Conservation (phyloP, 1,139 yeast genomes). For the Magnusiomyces magnusii region DNA sequence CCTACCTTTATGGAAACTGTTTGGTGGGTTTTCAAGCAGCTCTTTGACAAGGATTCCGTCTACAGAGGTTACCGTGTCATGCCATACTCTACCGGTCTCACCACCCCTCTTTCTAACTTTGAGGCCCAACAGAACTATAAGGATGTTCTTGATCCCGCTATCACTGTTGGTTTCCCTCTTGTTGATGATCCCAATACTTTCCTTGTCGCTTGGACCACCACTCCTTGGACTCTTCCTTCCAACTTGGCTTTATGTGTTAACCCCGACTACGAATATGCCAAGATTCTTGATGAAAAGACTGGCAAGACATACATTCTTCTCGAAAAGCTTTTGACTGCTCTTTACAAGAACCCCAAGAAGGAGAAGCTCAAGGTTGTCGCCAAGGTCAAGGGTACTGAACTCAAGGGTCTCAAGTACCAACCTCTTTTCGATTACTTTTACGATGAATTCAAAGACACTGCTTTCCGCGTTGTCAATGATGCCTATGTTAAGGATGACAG, state of each 20-base stretch:
- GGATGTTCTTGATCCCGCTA: constrained; percentile 95
- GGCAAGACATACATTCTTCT: constrained; percentile 73
- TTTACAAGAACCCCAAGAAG: constrained; percentile 89
- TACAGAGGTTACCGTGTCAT: constrained; percentile 94
- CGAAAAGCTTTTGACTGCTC: constrained; percentile 69
- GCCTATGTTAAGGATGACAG: constrained; percentile 86
- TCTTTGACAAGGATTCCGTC: constrained; percentile 76
- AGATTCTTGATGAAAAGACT: constrained; percentile 82
- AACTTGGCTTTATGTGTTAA: constrained; percentile 88
- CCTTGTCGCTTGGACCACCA: constrained; percentile 97
- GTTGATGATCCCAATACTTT: constrained; percentile 71
- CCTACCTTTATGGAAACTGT: constrained; percentile 96
- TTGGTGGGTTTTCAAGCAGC: constrained; percentile 97
- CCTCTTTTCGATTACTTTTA: constrained; percentile 81
- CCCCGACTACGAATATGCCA: constrained; percentile 85
- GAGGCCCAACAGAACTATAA: constrained; percentile 98
- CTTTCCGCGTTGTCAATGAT: constrained; percentile 72
- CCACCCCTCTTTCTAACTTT: constrained; percentile 93
- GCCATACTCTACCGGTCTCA: constrained; percentile 98
- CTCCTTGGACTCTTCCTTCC: constrained; percentile 99
- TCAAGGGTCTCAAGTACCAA: constrained; percentile 68
- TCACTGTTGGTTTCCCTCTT: constrained; percentile 82
- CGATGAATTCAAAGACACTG: constrained; percentile 62
- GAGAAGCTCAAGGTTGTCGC: constrained; percentile 83
- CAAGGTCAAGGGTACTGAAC: constrained; percentile 66